Evolutionary conservation across 306 rosid genomes (phyloP).

Genomic region (Casuarina glauca): DNA sequence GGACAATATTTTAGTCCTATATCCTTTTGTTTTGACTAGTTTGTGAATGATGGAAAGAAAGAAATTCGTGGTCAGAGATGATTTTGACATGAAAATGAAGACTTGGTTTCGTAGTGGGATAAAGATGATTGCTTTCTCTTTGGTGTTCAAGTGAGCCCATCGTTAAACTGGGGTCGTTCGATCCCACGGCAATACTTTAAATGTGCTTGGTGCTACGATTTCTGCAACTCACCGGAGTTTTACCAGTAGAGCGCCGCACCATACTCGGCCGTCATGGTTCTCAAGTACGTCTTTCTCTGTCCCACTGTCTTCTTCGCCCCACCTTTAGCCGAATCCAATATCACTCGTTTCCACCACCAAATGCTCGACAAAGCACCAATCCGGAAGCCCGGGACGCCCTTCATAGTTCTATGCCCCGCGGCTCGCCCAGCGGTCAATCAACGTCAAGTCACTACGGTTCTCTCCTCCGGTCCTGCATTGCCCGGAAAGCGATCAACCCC

Average conservation of each 20-base stretch:
- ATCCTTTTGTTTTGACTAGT: too few species aligned
- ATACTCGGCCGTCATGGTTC: constrained; percentile 29
- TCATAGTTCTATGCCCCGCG: constrained; percentile 22
- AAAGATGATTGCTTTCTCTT: too few species aligned
- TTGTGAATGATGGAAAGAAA: too few species aligned
- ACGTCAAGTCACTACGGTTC: constrained; percentile 33
- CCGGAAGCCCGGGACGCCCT: constrained; percentile 6
- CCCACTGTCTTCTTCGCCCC: constrained; percentile 8
- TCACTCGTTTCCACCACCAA: constrained; percentile 34
- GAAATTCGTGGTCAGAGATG: too few species aligned
- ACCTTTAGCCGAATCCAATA: constrained; percentile 9
- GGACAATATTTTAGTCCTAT: too few species aligned
- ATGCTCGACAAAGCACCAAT: constrained; percentile 17
- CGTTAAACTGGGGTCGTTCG: not conserved
- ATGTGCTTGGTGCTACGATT: constrained; percentile 11
- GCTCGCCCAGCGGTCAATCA: constrained; percentile 21
- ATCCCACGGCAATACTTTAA: not conserved
- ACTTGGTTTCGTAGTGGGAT: too few species aligned
- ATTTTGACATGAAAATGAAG: too few species aligned
- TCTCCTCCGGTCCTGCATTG: constrained; percentile 56
- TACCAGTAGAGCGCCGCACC: constrained; percentile 20
- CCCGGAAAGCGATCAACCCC: constrained; percentile 49
- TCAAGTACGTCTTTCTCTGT: constrained; percentile 19
- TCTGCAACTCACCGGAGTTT: not conserved
- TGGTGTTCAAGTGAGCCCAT: too few species aligned